Evolutionary conservation across 2,329 filamentous ascomycete genomes (phyloP).

Genomic region (Davidsoniella virescens): DNA sequence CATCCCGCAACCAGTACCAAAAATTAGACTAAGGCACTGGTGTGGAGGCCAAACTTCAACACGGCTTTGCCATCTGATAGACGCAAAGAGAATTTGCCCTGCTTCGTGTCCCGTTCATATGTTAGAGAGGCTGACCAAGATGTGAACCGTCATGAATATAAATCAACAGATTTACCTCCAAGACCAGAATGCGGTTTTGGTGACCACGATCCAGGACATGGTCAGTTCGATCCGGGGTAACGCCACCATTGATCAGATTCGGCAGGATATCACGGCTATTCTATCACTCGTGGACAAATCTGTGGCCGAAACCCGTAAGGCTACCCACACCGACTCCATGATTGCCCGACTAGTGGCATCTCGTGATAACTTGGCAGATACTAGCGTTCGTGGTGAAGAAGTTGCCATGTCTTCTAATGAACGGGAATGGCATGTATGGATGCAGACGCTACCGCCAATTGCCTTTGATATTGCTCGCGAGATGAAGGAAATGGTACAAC

Average conservation of each 20-base stretch:
- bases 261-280: conserved; percentile 54
- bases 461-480: conserved; percentile 77
- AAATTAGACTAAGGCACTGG: too few species aligned
- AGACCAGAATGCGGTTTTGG: conserved; percentile 63
- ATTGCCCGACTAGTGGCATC: conserved; percentile 43
- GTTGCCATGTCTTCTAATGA: conserved; percentile 35
- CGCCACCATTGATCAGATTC: conserved; percentile 46
- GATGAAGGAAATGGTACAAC: conserved; percentile 52
- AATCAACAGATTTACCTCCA: conserved; percentile 53
- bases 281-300: conserved; percentile 54
- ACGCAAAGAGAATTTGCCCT: not conserved
- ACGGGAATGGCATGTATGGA: conserved; percentile 46
- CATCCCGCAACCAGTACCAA: not conserved
- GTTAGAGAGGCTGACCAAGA: conserved; percentile 14
- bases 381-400: conserved; percentile 43
- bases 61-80: not conserved
- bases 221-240: conserved; percentile 55
- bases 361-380: conserved; percentile 47
- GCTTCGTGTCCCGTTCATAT: not conserved
- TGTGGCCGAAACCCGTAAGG: conserved; percentile 45
- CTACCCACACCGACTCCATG: conserved; percentile 35
- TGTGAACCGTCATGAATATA: not conserved
- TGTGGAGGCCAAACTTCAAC: not conserved
- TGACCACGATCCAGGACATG: conserved; percentile 68
- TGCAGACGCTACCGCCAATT: conserved; percentile 58